These are phyloP conservation scores for Aspergillus tanneri DNA, from an alignment of 2,329 filamentous ascomycete genomes.

Conservation along the genomic window DNA sequence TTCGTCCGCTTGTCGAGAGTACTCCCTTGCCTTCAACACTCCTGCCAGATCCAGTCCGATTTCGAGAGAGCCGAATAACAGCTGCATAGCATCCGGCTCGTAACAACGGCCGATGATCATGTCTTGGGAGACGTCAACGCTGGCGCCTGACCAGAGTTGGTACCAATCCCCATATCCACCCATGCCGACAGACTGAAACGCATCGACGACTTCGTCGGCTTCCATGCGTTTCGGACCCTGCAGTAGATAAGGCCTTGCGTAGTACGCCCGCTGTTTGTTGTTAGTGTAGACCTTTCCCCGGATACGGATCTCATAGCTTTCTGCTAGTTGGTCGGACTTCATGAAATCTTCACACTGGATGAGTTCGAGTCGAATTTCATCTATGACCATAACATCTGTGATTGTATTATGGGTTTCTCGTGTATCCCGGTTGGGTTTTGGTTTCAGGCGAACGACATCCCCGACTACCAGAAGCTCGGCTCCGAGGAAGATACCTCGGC, in stretches of 20 bases:
- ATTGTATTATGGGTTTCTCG: conserved; percentile 27
- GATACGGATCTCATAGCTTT: conserved; percentile 49
- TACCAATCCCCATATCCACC: conserved; percentile 55
- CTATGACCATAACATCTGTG: conserved; percentile 56
- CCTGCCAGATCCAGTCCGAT: conserved; percentile 50
- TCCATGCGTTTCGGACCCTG: conserved; percentile 27
- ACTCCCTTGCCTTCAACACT: conserved; percentile 49
- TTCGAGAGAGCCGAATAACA: conserved; percentile 43
- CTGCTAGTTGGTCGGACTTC: conserved; percentile 47
- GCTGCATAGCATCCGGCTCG: conserved; percentile 50
- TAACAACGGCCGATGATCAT: conserved; percentile 56
- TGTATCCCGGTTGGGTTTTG: conserved; percentile 24
- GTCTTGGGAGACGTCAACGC: conserved; percentile 50
- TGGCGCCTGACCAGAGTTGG: conserved; percentile 43
- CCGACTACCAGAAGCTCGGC: conserved; percentile 55
- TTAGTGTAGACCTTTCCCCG: conserved; percentile 51
- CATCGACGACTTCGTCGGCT: conserved; percentile 33
- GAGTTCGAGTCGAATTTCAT: conserved; percentile 53
- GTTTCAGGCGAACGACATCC: conserved; percentile 55
- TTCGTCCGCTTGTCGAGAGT: conserved; percentile 46
- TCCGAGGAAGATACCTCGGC: conserved; percentile 57
- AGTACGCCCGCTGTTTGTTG: conserved; percentile 26
- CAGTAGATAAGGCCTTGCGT: conserved; percentile 7
- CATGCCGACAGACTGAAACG: conserved; percentile 43
- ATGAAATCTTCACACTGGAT: conserved; percentile 49